These are phyloP conservation scores for Pestalotiopsis sp. DNA, from an alignment of 2,329 filamentous ascomycete species.

Conservation along the genomic window DNA sequence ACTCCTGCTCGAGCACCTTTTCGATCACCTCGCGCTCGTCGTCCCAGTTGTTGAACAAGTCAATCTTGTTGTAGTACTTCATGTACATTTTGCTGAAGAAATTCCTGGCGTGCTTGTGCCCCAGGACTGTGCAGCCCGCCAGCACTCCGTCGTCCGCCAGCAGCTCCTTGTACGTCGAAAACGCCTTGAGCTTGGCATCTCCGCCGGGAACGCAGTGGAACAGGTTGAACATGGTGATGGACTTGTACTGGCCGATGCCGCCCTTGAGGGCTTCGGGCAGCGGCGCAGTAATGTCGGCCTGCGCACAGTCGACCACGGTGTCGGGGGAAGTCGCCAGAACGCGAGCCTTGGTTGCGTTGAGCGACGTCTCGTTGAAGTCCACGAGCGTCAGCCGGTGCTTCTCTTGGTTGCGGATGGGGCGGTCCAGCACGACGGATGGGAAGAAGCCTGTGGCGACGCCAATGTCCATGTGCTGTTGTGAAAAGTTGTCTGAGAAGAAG, in stretches of 20 bases:
- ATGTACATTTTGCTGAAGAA: constrained; percentile 29
- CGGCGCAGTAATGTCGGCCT: constrained; percentile 39
- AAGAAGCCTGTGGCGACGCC: constrained; percentile 45
- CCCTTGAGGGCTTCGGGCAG: constrained; percentile 30
- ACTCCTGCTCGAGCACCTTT: constrained; percentile 35
- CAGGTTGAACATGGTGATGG: constrained; percentile 46
- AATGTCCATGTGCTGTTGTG: constrained; percentile 39
- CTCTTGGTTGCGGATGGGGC: constrained; percentile 18
- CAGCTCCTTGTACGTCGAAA: constrained; percentile 33
- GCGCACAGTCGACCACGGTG: constrained; percentile 29
- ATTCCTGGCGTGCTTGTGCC: constrained; percentile 27
- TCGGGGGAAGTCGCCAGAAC: constrained; percentile 24
- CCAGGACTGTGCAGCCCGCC: constrained; percentile 40
- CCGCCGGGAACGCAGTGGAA: constrained; percentile 44
- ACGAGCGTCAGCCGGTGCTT: constrained; percentile 36
- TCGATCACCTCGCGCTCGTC: constrained; percentile 38
- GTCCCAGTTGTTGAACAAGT: constrained; percentile 41
- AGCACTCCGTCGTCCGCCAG: constrained; percentile 39
- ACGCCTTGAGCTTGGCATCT: constrained; percentile 31
- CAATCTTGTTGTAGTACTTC: constrained; percentile 36
- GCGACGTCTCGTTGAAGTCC: constrained; percentile 37
- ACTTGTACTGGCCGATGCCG: constrained; percentile 36
- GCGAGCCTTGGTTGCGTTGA: constrained; percentile 31
- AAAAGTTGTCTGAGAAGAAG: constrained; percentile 37
- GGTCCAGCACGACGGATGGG: constrained; percentile 30